Evolutionary conservation across 768 basidiomycete genomes (phyloP).

Genomic region (Lactarius quietus): DNA sequence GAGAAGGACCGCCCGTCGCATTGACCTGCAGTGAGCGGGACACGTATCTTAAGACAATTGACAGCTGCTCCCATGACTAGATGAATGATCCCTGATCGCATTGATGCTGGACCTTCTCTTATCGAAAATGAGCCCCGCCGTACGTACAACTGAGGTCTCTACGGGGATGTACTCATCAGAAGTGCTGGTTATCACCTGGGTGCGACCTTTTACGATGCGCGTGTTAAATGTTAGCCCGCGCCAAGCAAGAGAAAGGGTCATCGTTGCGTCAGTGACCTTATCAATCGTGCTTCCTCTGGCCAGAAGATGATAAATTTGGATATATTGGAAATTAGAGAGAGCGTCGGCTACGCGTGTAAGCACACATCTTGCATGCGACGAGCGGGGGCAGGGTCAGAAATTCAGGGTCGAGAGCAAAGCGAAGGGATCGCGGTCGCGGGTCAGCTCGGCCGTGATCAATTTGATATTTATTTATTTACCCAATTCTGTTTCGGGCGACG

Average conservation of each 20-base stretch:
- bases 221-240: not conserved
- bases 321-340: not conserved
- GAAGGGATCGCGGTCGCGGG: not conserved
- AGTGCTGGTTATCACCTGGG: not conserved
- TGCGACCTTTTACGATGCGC: not conserved
- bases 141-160: slow-evolving; percentile 5
- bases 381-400: not conserved
- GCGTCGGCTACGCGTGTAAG: not conserved
- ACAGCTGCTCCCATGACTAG: not conserved
- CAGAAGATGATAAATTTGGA: not conserved
- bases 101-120: slow-evolving; percentile 2
- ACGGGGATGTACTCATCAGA: not conserved
- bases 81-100: not conserved
- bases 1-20: not conserved
- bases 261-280: not conserved
- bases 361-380: not conserved
- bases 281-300: not conserved
- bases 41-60: not conserved
- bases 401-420: not conserved
- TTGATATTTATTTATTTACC: not conserved
- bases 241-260: not conserved
- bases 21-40: not conserved
- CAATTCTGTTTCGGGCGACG: not conserved
- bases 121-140: not conserved
- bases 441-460: not conserved